These are phyloP conservation scores for Aspergillus versicolor DNA, from an alignment of 2,329 filamentous ascomycete genomes.

Conservation along the genomic window DNA sequence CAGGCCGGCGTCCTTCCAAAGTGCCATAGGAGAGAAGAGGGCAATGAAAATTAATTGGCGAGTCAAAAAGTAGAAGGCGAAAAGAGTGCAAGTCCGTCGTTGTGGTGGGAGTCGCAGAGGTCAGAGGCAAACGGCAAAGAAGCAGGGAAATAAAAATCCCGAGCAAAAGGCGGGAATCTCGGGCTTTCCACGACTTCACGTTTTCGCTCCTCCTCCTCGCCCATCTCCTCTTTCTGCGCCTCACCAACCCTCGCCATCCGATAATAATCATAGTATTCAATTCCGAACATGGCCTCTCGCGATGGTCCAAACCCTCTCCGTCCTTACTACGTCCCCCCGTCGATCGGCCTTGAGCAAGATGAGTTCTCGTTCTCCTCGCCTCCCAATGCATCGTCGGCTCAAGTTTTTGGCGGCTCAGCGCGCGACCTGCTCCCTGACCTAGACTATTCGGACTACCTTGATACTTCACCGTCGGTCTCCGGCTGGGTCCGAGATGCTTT, in stretches of 20 bases:
- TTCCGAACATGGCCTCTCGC: conserved; percentile 44
- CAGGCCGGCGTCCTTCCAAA: conserved; percentile 34
- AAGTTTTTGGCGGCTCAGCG: conserved; percentile 62
- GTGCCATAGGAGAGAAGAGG: conserved; percentile 25
- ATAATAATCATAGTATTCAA: conserved; percentile 5
- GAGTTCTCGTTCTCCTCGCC: conserved; percentile 34
- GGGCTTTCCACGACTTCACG: conserved; percentile 14
- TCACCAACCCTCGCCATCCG: neutral
- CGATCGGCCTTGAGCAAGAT: conserved; percentile 58
- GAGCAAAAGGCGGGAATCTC: conserved; percentile 24
- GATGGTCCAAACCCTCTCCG: conserved; percentile 59
- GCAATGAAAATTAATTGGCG: neutral
- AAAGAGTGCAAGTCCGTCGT: neutral
- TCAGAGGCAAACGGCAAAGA: conserved; percentile 6
- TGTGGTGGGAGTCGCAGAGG: neutral
- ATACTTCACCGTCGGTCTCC: conserved; percentile 71
- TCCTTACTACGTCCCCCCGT: conserved; percentile 64
- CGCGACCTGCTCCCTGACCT: conserved; percentile 86
- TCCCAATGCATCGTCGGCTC: conserved; percentile 43
- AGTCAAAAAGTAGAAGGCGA: conserved; percentile 1
- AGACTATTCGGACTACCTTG: conserved; percentile 87
- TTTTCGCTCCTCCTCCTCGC: conserved; percentile 3
- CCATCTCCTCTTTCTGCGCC: neutral
- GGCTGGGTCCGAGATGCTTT: conserved; percentile 74
- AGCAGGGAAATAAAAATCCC: conserved; percentile 17